Conservation (phyloP, 495 filamentous ascomycete genomes). For the Tricharina praecox region DNA sequence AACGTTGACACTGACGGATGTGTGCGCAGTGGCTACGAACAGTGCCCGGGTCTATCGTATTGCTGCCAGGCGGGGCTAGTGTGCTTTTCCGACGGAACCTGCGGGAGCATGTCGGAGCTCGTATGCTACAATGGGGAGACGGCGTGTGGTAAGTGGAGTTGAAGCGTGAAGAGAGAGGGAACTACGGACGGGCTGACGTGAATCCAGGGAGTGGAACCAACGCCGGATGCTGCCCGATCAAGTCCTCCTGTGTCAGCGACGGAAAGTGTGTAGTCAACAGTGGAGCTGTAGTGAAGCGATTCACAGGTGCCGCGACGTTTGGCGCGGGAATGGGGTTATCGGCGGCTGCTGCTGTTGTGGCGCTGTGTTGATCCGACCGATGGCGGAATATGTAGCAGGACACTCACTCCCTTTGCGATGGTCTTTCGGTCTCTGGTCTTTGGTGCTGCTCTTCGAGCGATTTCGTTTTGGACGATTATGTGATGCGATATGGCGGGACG, state of each 20-base stretch:
- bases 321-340: not conserved
- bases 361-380: no score
- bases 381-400: no score
- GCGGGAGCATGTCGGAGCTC: not conserved
- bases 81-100: slow-evolving; percentile 1
- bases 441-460: no score
- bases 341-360: not conserved
- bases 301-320: not conserved
- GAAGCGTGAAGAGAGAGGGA: not conserved
- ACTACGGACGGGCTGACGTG: not conserved
- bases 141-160: not conserved
- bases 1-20: not conserved
- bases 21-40: slow-evolving; percentile 1
- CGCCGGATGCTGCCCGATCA: slow-evolving; percentile 1
- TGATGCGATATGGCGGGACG: no score
- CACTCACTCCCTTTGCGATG: no score
- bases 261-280: not conserved
- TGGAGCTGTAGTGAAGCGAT: not conserved
- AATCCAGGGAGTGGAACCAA: not conserved
- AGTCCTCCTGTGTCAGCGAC: not conserved
- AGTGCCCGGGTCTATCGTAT: slow-evolving; percentile 1
- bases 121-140: not conserved
- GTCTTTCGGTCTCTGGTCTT: no score
- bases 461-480: no score
- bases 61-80: slow-evolving; percentile 2